These are phyloP conservation scores for Fraxinus floribunda DNA, from an alignment of 305 asterid genomes.

Conservation along the genomic window DNA sequence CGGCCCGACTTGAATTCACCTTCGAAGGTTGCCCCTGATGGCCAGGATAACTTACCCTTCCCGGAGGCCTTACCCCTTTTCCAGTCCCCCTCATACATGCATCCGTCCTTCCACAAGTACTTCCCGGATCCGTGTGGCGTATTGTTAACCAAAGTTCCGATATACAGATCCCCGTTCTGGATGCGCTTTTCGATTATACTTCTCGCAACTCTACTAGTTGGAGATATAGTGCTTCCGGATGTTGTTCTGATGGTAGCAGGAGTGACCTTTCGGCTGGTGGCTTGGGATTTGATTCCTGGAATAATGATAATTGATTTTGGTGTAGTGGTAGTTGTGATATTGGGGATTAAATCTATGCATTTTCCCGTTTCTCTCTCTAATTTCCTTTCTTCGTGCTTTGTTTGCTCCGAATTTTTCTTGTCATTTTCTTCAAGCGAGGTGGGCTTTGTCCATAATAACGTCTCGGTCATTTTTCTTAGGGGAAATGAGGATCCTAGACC, in stretches of 20 bases:
- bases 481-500: not conserved
- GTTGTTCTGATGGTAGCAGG: slow-evolving; percentile 25
- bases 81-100: slow-evolving; percentile 84
- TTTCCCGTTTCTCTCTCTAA: slow-evolving; percentile 22
- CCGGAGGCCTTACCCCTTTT: slow-evolving; percentile 74
- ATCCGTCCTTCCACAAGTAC: slow-evolving; percentile 75
- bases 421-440: slow-evolving; percentile 19
- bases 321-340: slow-evolving; percentile 42
- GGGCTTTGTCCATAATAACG: slow-evolving; percentile 24
- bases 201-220: slow-evolving; percentile 19
- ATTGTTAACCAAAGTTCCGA: slow-evolving; percentile 50
- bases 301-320: slow-evolving; percentile 58
- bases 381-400: slow-evolving; percentile 9
- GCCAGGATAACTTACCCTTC: slow-evolving; percentile 68
- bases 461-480: slow-evolving; percentile 47
- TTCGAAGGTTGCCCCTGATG: slow-evolving; percentile 66
- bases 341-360: slow-evolving; percentile 13
- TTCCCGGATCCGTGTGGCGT: slow-evolving; percentile 75
- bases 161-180: slow-evolving; percentile 76
- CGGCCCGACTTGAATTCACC: slow-evolving; percentile 75
- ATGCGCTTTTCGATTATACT: slow-evolving; percentile 50
- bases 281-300: slow-evolving; percentile 62
- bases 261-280: slow-evolving; percentile 49
- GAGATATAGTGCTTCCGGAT: slow-evolving; percentile 6
- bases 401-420: slow-evolving; percentile 15